Evolutionary conservation across 2,329 filamentous ascomycete species (phyloP).

Genomic region (Rhynchosporium graminicola): DNA sequence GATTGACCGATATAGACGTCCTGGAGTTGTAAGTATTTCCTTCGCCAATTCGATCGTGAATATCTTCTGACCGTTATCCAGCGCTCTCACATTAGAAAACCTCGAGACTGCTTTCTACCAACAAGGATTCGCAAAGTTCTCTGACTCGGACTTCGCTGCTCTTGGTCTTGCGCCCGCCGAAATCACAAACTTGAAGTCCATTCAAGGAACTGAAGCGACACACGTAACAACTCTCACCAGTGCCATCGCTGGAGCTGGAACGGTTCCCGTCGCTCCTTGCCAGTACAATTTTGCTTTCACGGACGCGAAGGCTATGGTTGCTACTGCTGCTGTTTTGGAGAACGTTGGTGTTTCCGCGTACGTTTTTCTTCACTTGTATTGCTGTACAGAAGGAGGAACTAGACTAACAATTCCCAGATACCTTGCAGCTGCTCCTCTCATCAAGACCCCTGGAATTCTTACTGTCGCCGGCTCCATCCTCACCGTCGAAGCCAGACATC

Average conservation of each 20-base stretch:
- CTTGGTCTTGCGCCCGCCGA: conserved; percentile 58
- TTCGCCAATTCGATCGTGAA: conserved; percentile 5
- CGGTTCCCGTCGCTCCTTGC: conserved; percentile 68
- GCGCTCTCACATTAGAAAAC: conserved; percentile 72
- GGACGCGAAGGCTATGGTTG: conserved; percentile 66
- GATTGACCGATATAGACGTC: conserved; percentile 52
- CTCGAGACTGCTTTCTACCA: conserved; percentile 74
- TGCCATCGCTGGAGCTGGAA: conserved; percentile 61
- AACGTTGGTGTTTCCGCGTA: conserved; percentile 74
- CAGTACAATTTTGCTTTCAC: conserved; percentile 71
- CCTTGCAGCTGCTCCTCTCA: conserved; percentile 68
- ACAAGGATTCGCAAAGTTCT: conserved; percentile 68
- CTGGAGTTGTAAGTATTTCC: conserved; percentile 51
- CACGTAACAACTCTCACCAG: conserved; percentile 62
- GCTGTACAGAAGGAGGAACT: not conserved
- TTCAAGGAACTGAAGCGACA: conserved; percentile 63
- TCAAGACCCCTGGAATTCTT: conserved; percentile 61
- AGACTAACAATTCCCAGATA: conserved; percentile 41
- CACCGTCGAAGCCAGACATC: conserved; percentile 72
- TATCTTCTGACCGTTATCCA: conserved; percentile 37
- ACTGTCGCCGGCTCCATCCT: conserved; percentile 69
- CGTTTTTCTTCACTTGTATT: conserved; percentile 20
- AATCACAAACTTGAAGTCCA: conserved; percentile 60
- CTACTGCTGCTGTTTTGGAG: conserved; percentile 69
- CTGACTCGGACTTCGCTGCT: conserved; percentile 62